A percentile compares a stretch with the other conserved stretches of the same genome.
phyloP scores from a whole-genome alignment of 2,329 filamentous ascomycete species.

The Aspergillus floridensis region DNA sequence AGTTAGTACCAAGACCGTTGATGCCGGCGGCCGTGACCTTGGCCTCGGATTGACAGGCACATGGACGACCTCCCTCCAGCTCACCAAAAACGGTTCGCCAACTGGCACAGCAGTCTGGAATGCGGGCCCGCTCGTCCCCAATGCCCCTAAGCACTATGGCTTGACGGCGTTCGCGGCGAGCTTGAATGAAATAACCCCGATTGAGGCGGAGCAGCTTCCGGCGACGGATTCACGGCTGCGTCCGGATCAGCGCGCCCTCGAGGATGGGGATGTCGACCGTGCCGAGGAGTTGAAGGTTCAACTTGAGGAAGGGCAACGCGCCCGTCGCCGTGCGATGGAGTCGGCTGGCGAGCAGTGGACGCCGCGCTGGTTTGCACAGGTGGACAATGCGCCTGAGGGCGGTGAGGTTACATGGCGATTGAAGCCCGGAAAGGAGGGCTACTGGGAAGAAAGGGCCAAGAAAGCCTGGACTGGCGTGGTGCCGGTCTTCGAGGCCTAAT shows the following conservation, averaged over 20 bases:
- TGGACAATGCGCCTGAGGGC: slow-evolving; percentile 43
- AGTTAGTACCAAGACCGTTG: slow-evolving; percentile 71
- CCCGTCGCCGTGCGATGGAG: slow-evolving; percentile 71
- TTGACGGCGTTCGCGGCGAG: slow-evolving; percentile 80
- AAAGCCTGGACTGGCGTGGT: slow-evolving; percentile 63
- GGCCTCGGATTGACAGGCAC: slow-evolving; percentile 72
- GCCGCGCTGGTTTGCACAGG: slow-evolving; percentile 81
- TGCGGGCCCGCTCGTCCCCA: slow-evolving; percentile 72
- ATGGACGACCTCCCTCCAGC: slow-evolving; percentile 74
- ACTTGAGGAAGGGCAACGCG: slow-evolving; percentile 82
- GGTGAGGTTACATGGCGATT: slow-evolving; percentile 61
- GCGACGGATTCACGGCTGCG: slow-evolving; percentile 79
- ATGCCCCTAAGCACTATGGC: slow-evolving; percentile 78
- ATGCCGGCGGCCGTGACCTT: slow-evolving; percentile 62
- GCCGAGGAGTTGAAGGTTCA: slow-evolving; percentile 80
- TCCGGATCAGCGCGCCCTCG: slow-evolving; percentile 82
- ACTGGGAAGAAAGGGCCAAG: slow-evolving; percentile 81
- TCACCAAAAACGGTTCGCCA: slow-evolving; percentile 62
- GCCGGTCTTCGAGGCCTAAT: slow-evolving; percentile 50
- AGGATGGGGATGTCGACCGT: slow-evolving; percentile 75
- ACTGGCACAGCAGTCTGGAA: slow-evolving; percentile 72
- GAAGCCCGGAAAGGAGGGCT: slow-evolving; percentile 78
- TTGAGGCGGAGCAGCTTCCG: slow-evolving; percentile 73
- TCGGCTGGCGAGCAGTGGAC: slow-evolving; percentile 67
- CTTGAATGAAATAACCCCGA: slow-evolving; percentile 80